phyloP scores from a whole-genome alignment of 2,329 filamentous ascomycete species.

The Aspergillus jensenii region DNA sequence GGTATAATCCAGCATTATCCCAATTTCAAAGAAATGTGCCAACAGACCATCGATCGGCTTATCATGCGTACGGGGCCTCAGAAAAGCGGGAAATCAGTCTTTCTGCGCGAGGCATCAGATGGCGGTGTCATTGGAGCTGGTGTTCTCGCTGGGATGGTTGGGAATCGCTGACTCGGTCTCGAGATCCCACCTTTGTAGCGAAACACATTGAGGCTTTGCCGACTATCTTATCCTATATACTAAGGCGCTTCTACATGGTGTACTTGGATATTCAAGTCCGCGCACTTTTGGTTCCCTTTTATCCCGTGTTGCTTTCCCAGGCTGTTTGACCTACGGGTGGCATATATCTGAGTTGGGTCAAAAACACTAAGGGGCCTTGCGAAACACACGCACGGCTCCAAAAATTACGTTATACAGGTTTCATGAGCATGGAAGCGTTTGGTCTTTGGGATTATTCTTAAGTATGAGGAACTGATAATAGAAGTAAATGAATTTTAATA shows the following conservation, averaged over 20 bases:
- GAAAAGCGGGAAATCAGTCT: conserved; percentile 50
- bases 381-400: neutral
- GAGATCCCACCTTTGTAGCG: neutral
- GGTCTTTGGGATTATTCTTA: neutral
- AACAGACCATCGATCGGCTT: conserved; percentile 63
- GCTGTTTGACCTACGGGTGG: neutral
- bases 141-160: conserved; percentile 52
- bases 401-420: neutral
- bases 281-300: neutral
- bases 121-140: conserved; percentile 58
- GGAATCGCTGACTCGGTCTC: conserved; percentile 14
- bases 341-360: neutral
- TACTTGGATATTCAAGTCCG: conserved; percentile 5
- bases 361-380: neutral
- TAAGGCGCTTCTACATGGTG: neutral
- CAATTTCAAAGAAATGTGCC: conserved; percentile 69
- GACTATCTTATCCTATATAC: neutral
- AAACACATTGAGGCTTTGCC: conserved; percentile 3
- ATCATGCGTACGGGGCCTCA: conserved; percentile 48
- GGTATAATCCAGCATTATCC: conserved; percentile 80
- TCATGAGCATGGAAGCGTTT: neutral
- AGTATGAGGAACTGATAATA: neutral
- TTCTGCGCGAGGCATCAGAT: conserved; percentile 53
- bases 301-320: neutral
- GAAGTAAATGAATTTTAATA: neutral